Conservation (phyloP, 305 asterid species). For the Andrographis paniculata region DNA sequence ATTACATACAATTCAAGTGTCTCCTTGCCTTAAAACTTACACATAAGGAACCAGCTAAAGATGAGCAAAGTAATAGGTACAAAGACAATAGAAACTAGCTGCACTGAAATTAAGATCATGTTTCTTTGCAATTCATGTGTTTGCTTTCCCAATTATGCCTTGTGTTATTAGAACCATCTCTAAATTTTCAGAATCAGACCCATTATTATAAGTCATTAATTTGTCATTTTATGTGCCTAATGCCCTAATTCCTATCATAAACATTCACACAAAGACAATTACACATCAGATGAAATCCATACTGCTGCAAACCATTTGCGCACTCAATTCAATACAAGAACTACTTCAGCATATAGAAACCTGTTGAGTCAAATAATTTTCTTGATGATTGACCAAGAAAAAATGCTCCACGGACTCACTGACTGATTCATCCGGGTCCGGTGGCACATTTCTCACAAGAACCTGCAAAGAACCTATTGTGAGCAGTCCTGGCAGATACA, state of each 20-base stretch:
- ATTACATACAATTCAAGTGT: no score
- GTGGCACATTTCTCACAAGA: slow-evolving; percentile 88
- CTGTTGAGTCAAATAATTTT: slow-evolving; percentile 89
- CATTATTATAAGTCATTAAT: no score
- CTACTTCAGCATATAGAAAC: slow-evolving; percentile 24
- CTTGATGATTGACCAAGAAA: slow-evolving; percentile 97
- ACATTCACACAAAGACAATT: no score
- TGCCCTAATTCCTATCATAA: no score
- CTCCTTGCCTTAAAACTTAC: not conserved
- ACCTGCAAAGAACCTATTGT: slow-evolving; percentile 44
- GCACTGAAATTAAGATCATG: not conserved
- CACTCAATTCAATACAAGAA: not conserved
- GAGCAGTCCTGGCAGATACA: slow-evolving; percentile 6
- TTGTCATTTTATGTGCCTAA: no score
- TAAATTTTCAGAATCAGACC: not conserved
- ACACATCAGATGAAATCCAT: not conserved
- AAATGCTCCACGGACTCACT: slow-evolving; percentile 88
- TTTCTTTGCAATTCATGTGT: not conserved
- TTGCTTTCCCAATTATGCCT: not conserved
- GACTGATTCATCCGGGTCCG: slow-evolving; percentile 87
- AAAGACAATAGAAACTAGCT: not conserved
- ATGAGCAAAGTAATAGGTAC: not conserved
- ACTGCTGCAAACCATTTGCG: slow-evolving; percentile 1
- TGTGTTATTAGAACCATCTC: not conserved
- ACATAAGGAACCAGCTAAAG: not conserved